These are phyloP conservation scores for Hypoxylon rubiginosum DNA, from an alignment of 2,329 filamentous ascomycete genomes.

Conservation along the genomic window DNA sequence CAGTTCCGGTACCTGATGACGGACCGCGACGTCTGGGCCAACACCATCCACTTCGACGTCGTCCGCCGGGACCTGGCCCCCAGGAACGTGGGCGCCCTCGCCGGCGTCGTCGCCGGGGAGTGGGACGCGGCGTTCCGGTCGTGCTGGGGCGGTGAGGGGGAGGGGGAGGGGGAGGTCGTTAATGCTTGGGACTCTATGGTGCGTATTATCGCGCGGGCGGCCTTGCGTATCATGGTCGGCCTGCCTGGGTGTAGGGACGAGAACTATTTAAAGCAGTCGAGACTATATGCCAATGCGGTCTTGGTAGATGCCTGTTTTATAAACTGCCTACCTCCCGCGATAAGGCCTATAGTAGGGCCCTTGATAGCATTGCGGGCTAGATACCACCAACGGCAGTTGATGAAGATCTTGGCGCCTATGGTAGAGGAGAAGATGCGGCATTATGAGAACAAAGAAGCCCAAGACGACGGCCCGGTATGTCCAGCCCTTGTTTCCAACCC, in stretches of 20 bases:
- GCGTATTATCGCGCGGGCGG: slow-evolving; percentile 5
- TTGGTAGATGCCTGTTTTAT: slow-evolving; percentile 16
- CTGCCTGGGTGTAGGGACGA: slow-evolving; percentile 11
- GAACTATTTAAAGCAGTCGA: background rate
- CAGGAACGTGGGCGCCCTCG: background rate
- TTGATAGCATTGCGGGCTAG: slow-evolving; percentile 4
- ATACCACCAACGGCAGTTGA: background rate
- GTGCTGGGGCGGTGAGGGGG: slow-evolving; percentile 10
- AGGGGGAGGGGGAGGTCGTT: no score
- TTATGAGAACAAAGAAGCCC: background rate
- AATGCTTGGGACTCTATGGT: slow-evolving; percentile 20
- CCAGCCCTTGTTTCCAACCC: no score
- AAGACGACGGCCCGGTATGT: no score
- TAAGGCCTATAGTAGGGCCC: slow-evolving; percentile 10
- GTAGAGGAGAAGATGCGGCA: slow-evolving; percentile 1
- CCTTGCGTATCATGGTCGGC: slow-evolving; percentile 13
- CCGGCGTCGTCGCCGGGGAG: slow-evolving; percentile 1
- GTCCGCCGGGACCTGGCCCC: slow-evolving; percentile 6
- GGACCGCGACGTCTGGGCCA: slow-evolving; percentile 6
- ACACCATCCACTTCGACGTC: slow-evolving; percentile 25
- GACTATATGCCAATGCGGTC: slow-evolving; percentile 8
- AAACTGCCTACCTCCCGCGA: slow-evolving; percentile 19
- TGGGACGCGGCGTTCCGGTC: background rate
- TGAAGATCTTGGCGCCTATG: slow-evolving; percentile 6
- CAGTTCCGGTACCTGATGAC: slow-evolving; percentile 15